These are phyloP conservation scores for Cyclostephanos tholiformis DNA, from an alignment of 108 stramenopile genomes.

Conservation along the genomic window DNA sequence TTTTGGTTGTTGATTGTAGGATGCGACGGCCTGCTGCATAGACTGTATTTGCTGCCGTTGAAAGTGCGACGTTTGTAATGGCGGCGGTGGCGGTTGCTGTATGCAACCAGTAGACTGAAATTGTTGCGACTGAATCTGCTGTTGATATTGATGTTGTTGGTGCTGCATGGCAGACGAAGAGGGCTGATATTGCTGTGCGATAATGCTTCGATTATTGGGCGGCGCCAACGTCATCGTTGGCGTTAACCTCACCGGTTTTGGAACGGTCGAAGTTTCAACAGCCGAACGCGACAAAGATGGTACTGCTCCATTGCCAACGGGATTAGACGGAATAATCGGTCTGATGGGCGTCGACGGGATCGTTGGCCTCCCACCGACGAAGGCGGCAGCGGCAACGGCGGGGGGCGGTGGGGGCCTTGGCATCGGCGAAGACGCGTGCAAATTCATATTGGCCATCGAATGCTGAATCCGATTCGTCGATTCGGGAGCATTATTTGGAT, in stretches of 20 bases:
- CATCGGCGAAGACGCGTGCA: neutral
- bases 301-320: neutral
- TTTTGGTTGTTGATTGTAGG: constrained; percentile 3
- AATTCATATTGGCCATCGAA: neutral
- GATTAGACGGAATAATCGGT: neutral
- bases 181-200: neutral
- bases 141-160: neutral
- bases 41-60: neutral
- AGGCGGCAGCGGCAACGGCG: constrained; percentile 2
- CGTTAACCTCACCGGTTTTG: neutral
- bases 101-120: neutral
- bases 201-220: neutral
- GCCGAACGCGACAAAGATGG: neutral
- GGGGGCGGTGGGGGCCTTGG: constrained; percentile 3
- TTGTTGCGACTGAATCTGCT: constrained; percentile 2
- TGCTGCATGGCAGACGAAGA: neutral
- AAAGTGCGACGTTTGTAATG: neutral
- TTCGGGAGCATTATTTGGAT: neutral
- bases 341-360: neutral
- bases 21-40: neutral
- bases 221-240: constrained; percentile 2
- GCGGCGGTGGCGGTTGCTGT: neutral
- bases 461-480: neutral
- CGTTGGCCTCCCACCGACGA: neutral
- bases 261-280: neutral